Conservation (phyloP, 164 flowering plant genomes). For the Akebia trifoliata region DNA sequence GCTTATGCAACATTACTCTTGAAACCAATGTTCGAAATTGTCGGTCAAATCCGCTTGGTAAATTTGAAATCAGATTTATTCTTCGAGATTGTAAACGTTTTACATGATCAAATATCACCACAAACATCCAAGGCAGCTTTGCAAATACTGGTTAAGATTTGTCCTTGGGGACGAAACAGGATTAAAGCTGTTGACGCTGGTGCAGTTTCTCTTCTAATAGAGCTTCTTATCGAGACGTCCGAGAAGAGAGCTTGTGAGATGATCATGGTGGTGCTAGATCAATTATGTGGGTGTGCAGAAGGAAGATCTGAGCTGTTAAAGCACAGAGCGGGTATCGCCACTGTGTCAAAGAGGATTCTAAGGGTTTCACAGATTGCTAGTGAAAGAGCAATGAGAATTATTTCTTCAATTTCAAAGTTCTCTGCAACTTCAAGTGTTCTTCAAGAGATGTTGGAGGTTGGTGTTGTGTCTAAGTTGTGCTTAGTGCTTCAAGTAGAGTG, state of each 20-base stretch:
- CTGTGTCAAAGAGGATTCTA: conserved; percentile 68
- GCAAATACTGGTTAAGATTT: conserved; percentile 48
- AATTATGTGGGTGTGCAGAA: conserved; percentile 64
- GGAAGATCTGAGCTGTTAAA: conserved; percentile 60
- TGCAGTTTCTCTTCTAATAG: conserved; percentile 45
- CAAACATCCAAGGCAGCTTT: conserved; percentile 51
- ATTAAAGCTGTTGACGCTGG: conserved; percentile 57
- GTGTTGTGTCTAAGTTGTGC: conserved; percentile 76
- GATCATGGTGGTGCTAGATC: conserved; percentile 37
- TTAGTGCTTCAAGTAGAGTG: conserved; percentile 55
- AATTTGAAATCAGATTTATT: conserved; percentile 27
- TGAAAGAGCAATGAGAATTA: conserved; percentile 54
- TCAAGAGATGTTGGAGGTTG: conserved; percentile 73
- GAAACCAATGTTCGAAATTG: conserved; percentile 35
- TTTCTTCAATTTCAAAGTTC: conserved; percentile 41
- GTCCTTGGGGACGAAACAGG: too few relatives aligned
- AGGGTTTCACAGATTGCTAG: conserved; percentile 65
- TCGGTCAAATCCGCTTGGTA: conserved; percentile 46
- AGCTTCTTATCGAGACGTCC: conserved; percentile 36
- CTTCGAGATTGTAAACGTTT: conserved; percentile 22
- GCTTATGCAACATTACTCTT: too few relatives aligned
- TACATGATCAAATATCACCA: conserved; percentile 46
- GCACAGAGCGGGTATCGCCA: conserved; percentile 68
- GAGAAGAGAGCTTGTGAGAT: conserved; percentile 47
- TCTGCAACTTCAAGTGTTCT: conserved; percentile 49